Conservation (phyloP, 1,284 basidiomycete genomes). For the Ustilago cynodontis region DNA sequence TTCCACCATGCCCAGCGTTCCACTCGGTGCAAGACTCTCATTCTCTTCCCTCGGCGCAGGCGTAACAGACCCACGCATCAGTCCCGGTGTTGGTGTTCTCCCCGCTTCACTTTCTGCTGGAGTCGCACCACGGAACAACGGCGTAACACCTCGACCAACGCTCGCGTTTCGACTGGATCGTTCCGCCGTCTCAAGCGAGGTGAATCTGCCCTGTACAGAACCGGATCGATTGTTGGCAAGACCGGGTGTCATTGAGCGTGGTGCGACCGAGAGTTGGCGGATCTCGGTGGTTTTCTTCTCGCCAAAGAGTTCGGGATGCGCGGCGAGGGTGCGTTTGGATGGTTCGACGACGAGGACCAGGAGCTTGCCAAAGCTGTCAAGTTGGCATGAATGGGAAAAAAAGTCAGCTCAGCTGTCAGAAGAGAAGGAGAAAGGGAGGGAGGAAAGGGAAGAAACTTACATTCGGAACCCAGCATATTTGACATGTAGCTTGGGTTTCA, state of each 20-base stretch:
- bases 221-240: conserved; percentile 26
- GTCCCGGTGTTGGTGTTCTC: conserved; percentile 24
- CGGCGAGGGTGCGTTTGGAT: conserved; percentile 45
- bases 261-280: conserved; percentile 54
- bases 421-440: no score
- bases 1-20: conserved; percentile 14
- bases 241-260: conserved; percentile 30
- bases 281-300: conserved; percentile 36
- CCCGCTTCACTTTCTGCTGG: conserved; percentile 36
- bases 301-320: conserved; percentile 52
- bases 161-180: conserved; percentile 45
- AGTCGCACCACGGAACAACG: conserved; percentile 49
- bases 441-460: conserved; percentile 18
- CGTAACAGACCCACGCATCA: conserved; percentile 11
- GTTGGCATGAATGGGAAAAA: no score
- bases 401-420: background rate
- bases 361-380: conserved; percentile 59
- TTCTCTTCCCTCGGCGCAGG: conserved; percentile 20
- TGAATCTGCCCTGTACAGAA: conserved; percentile 40
- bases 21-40: conserved; percentile 11
- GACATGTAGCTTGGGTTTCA: conserved; percentile 49
- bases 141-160: conserved; percentile 28
- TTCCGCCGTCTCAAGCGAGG: conserved; percentile 37
- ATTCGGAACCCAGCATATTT: conserved; percentile 57
- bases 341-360: conserved; percentile 62